Conservation (phyloP, 495 filamentous ascomycete genomes). For the Neurospora discreta region DNA sequence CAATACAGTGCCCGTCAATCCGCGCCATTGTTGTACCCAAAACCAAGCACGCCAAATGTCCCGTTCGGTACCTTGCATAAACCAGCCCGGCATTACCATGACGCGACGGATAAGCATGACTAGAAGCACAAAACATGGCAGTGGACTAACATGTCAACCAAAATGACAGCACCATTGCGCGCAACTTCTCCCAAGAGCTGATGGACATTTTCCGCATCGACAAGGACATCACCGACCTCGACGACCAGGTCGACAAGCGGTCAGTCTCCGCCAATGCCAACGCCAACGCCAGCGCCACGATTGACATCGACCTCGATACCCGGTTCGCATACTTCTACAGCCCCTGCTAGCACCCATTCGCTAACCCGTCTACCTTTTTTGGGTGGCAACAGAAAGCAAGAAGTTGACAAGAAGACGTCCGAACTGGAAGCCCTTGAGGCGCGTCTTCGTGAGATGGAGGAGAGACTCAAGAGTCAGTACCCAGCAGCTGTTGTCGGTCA, state of each 20-base stretch:
- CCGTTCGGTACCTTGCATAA: not conserved
- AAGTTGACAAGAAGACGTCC: constrained; percentile 58
- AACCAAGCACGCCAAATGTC: not conserved
- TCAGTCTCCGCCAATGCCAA: constrained; percentile 34
- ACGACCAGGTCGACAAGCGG: constrained; percentile 74
- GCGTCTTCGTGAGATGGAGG: constrained; percentile 73
- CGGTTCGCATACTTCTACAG: not conserved
- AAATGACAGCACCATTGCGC: constrained; percentile 63
- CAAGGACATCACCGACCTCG: constrained; percentile 63
- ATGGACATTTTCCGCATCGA: constrained; percentile 84
- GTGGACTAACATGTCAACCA: constrained; percentile 5
- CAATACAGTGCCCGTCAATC: not conserved
- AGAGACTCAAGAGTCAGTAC: constrained; percentile 49
- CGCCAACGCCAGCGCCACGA: not conserved
- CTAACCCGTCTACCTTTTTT: not conserved
- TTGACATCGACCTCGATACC: not conserved
- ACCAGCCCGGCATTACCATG: not conserved
- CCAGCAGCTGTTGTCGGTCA: not conserved
- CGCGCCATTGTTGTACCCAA: not conserved
- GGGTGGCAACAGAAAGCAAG: constrained; percentile 45
- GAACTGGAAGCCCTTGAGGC: constrained; percentile 82
- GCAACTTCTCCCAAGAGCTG: constrained; percentile 73
- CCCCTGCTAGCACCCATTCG: constrained; percentile 4
- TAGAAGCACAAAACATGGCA: not conserved
- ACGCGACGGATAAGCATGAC: not conserved